phyloP scores from a whole-genome alignment of 2,329 filamentous ascomycete species.

The Oidium heveae region DNA sequence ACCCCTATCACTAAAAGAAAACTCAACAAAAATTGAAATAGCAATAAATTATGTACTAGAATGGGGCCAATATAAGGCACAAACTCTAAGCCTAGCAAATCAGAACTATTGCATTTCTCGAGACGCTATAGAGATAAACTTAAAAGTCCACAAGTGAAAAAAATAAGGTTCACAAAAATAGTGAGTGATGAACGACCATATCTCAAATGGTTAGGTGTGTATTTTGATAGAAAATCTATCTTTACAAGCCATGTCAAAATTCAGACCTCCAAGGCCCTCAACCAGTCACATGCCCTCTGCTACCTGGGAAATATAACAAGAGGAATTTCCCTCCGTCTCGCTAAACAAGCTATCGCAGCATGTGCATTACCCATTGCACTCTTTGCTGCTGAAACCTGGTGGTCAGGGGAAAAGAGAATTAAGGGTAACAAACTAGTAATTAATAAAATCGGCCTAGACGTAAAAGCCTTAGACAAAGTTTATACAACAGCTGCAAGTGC shows the following conservation, averaged over 20 bases:
- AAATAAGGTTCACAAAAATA: neutral
- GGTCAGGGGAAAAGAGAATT: neutral
- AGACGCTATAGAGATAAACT: neutral
- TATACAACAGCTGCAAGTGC: neutral
- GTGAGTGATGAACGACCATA: neutral
- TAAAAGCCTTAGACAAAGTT: neutral
- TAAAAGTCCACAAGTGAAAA: neutral
- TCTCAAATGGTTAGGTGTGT: neutral
- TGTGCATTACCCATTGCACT: neutral
- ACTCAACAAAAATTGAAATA: too few species aligned
- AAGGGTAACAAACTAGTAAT: neutral
- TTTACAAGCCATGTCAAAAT: neutral
- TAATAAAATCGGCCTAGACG: neutral
- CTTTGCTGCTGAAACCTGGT: neutral
- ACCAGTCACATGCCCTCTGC: neutral
- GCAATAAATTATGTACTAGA: too few species aligned
- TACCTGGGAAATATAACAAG: neutral
- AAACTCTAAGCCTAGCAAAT: neutral
- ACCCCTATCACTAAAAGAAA: too few species aligned
- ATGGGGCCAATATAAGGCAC: neutral
- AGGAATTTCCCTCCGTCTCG: neutral
- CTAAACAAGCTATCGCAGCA: neutral
- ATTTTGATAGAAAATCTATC: neutral
- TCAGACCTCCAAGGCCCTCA: neutral
- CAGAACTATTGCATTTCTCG: neutral